A percentile compares a stretch with the other conserved stretches of the same genome.
These are phyloP conservation scores for Blastobotrys parvus DNA, from an alignment of 805 yeast genomes.

Conservation along the genomic window DNA sequence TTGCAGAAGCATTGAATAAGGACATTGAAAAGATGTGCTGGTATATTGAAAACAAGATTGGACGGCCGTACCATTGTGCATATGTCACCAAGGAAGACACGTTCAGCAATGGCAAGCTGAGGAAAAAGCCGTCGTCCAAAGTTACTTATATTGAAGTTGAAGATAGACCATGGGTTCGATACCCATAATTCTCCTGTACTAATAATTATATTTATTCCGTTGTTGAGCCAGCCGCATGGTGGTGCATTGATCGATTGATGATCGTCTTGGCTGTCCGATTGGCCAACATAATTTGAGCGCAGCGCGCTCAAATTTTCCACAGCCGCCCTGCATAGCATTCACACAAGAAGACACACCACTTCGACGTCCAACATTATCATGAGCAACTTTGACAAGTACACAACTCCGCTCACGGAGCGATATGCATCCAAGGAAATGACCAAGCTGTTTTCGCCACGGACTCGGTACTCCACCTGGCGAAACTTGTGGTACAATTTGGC, in stretches of 20 bases:
- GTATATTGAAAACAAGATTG: neutral
- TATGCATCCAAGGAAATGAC: conserved; percentile 99
- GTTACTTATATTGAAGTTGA: neutral
- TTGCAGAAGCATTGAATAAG: neutral
- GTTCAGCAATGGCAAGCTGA: neutral
- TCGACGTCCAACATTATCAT: too few species aligned
- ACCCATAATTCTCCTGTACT: too few species aligned
- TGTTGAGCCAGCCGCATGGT: too few species aligned
- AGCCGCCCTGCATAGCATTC: too few species aligned
- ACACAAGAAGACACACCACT: too few species aligned
- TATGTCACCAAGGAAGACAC: neutral
- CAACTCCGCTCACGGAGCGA: conserved; percentile 92
- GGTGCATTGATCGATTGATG: too few species aligned
- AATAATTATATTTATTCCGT: too few species aligned
- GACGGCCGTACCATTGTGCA: neutral
- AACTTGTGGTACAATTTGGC: conserved; percentile 93
- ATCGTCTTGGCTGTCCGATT: too few species aligned
- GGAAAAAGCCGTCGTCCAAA: neutral
- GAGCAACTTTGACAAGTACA: conserved; percentile 62
- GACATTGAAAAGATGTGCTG: neutral
- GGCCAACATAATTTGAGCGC: too few species aligned
- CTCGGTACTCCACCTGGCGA: conserved; percentile 97
- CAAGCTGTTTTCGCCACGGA: conserved; percentile 79
- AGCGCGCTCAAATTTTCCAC: too few species aligned
- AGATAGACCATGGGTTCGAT: neutral